These are phyloP conservation scores for Sordaria brevicollis DNA, from an alignment of 495 filamentous ascomycete species.

Conservation along the genomic window DNA sequence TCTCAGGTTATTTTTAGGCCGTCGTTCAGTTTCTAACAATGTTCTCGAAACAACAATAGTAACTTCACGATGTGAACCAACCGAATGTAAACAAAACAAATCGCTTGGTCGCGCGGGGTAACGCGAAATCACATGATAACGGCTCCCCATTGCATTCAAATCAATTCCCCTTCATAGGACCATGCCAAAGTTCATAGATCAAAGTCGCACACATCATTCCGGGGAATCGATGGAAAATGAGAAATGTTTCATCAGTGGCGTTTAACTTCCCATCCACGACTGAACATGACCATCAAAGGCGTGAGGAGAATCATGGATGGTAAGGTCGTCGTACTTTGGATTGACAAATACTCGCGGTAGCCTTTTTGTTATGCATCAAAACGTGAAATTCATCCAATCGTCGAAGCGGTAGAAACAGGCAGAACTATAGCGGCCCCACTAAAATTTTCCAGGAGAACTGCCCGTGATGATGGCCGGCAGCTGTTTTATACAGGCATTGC, in stretches of 20 bases:
- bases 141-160: background rate
- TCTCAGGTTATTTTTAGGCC: background rate
- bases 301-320: background rate
- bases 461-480: background rate
- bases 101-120: constrained; percentile 2
- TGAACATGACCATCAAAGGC: background rate
- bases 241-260: no score
- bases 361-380: background rate
- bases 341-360: background rate
- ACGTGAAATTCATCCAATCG: background rate
- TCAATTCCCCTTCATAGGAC: background rate
- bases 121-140: constrained; percentile 11
- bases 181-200: background rate
- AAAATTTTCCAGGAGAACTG: background rate
- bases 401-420: background rate
- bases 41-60: background rate
- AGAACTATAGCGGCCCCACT: background rate
- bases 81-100: constrained; percentile 1
- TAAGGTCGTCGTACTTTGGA: background rate
- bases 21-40: background rate
- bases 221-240: background rate
- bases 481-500: background rate
- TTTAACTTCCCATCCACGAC: background rate
- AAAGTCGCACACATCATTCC: background rate
- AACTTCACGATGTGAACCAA: background rate